Conservation (phyloP, 2,329 filamentous ascomycete species). For the Sporothrix inflata region DNA sequence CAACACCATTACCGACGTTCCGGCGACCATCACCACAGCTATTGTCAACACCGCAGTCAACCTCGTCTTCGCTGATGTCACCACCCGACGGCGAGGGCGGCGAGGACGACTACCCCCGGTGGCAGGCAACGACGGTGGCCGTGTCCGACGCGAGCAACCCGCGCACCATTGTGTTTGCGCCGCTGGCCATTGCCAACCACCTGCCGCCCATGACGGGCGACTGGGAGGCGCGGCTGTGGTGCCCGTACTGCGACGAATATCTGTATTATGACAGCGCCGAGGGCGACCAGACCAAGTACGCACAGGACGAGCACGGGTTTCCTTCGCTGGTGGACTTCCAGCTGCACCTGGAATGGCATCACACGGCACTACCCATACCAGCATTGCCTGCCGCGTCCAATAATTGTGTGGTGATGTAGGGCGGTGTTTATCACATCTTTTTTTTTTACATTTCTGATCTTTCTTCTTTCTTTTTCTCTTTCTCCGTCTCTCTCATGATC, state of each 20-base stretch:
- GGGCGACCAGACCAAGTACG: constrained; percentile 53
- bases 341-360: constrained; percentile 62
- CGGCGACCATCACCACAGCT: constrained; percentile 6
- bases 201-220: constrained; percentile 53
- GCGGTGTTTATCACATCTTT: background rate
- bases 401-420: constrained; percentile 45
- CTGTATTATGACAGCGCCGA: constrained; percentile 55
- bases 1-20: background rate
- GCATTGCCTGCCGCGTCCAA: constrained; percentile 39
- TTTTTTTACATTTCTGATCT: background rate
- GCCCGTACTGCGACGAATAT: constrained; percentile 61
- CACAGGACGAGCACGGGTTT: constrained; percentile 53
- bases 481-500: constrained; percentile 21
- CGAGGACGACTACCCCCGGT: constrained; percentile 45
- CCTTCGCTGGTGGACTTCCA: constrained; percentile 53
- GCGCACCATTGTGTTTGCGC: constrained; percentile 59
- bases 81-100: constrained; percentile 30
- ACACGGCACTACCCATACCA: constrained; percentile 49
- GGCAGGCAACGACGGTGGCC: constrained; percentile 55
- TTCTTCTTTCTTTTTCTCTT: background rate
- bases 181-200: constrained; percentile 62
- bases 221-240: constrained; percentile 57
- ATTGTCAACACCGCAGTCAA: background rate
- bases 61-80: constrained; percentile 9
- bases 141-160: constrained; percentile 45